A percentile compares a stretch with the other conserved stretches of the same genome.
Evolutionary conservation across 2,329 filamentous ascomycete genomes (phyloP).

Genomic region (Xenoacremonium recifei): DNA sequence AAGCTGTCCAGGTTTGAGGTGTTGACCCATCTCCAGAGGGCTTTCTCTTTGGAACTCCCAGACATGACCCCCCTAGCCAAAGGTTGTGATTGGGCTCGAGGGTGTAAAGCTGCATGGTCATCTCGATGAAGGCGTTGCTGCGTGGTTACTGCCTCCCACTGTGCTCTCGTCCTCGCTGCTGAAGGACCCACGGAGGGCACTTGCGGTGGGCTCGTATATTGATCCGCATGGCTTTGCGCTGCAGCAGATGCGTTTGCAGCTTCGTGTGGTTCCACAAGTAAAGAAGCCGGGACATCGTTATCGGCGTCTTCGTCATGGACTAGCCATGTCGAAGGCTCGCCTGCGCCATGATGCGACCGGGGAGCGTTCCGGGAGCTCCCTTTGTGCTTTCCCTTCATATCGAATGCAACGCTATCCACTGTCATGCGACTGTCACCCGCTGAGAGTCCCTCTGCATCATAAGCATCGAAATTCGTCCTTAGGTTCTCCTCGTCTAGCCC

Average conservation of each 20-base stretch:
- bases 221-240: constrained; percentile 16
- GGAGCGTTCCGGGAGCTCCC: constrained; percentile 5
- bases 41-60: constrained; percentile 60
- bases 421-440: constrained; percentile 47
- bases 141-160: constrained; percentile 54
- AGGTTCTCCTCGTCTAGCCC: constrained; percentile 55
- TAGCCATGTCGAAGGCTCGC: constrained; percentile 22
- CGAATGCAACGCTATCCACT: constrained; percentile 34
- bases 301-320: constrained; percentile 49
- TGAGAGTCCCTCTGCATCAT: constrained; percentile 46
- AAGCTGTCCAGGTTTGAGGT: constrained; percentile 87
- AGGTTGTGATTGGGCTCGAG: constrained; percentile 25
- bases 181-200: constrained; percentile 36
- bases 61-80: constrained; percentile 27
- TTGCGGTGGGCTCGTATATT: constrained; percentile 10
- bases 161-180: constrained; percentile 43
- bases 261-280: constrained; percentile 56
- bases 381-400: constrained; percentile 16
- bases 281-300: constrained; percentile 63
- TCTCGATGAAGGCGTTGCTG: constrained; percentile 51
- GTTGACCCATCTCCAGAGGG: constrained; percentile 91
- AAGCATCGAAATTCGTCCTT: constrained; percentile 48
- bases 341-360: constrained; percentile 14
- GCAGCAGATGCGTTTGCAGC: constrained; percentile 12
- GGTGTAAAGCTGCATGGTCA: constrained; percentile 19